Percentiles rank a stretch among this genome's conserved stretches.
Conservation (phyloP, 805 yeast genomes). For the Lachancea cidri region DNA sequence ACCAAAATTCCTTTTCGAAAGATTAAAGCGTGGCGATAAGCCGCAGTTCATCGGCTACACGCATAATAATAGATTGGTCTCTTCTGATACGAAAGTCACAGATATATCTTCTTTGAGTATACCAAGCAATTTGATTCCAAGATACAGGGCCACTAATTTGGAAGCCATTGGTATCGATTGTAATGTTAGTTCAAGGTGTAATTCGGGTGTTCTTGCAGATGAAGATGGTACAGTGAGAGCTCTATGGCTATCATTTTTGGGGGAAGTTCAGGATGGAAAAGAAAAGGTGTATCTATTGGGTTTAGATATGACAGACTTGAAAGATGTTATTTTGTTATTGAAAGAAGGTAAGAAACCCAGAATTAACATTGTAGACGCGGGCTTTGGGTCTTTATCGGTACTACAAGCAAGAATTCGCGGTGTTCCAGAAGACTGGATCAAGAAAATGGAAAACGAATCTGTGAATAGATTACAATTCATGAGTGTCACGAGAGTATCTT, state of each 20-base stretch:
- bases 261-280: conserved; percentile 58
- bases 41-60: conserved; percentile 79
- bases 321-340: conserved; percentile 50
- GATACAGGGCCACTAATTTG: conserved; percentile 79
- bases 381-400: conserved; percentile 61
- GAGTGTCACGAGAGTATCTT: conserved; percentile 63
- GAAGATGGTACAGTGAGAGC: conserved; percentile 76
- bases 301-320: conserved; percentile 64
- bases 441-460: conserved; percentile 55
- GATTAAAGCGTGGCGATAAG: conserved; percentile 70
- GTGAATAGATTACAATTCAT: conserved; percentile 69
- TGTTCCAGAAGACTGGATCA: conserved; percentile 82
- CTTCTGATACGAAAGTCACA: conserved; percentile 70
- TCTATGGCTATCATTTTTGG: conserved; percentile 78
- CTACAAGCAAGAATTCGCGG: conserved; percentile 78
- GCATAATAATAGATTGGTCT: conserved; percentile 58
- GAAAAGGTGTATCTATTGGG: conserved; percentile 72
- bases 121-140: conserved; percentile 66
- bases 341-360: conserved; percentile 47
- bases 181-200: conserved; percentile 64
- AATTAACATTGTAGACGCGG: conserved; percentile 71
- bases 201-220: conserved; percentile 74
- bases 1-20: conserved; percentile 52
- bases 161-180: conserved; percentile 76
- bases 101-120: conserved; percentile 71